Conservation (phyloP, 2,329 filamentous ascomycete genomes). For the Cladosporium sphaerospermum region DNA sequence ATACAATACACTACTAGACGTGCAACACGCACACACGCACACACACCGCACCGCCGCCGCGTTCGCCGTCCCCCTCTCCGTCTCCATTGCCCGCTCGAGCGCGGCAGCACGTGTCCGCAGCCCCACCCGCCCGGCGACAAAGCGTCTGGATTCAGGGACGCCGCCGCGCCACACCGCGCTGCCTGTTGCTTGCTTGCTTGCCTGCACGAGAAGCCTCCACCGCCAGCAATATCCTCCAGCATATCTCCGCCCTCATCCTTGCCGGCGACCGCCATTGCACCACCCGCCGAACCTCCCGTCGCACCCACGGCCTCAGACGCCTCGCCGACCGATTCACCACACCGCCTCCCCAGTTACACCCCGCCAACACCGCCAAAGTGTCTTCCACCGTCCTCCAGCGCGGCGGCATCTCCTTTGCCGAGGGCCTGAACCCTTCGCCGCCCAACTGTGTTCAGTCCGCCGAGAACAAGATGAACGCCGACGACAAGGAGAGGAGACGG, state of each 20-base stretch:
- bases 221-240: not conserved
- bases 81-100: no score
- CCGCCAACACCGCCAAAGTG: conserved; percentile 81
- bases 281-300: not conserved
- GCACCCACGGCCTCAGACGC: not conserved
- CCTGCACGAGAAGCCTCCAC: no score
- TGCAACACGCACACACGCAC: no score
- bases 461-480: conserved; percentile 47
- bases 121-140: no score
- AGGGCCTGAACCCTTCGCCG: conserved; percentile 55
- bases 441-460: conserved; percentile 27
- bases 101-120: no score
- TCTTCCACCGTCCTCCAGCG: conserved; percentile 85
- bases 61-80: no score
- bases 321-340: not conserved
- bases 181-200: no score
- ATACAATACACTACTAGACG: no score
- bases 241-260: not conserved
- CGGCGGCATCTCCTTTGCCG: conserved; percentile 80
- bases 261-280: not conserved
- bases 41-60: no score
- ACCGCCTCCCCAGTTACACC: conserved; percentile 4
- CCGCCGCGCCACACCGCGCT: no score
- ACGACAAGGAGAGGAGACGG: conserved; percentile 51
- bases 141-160: no score